phyloP scores from a whole-genome alignment of 495 filamentous ascomycete genomes.

The Penicillium tannophilum region DNA sequence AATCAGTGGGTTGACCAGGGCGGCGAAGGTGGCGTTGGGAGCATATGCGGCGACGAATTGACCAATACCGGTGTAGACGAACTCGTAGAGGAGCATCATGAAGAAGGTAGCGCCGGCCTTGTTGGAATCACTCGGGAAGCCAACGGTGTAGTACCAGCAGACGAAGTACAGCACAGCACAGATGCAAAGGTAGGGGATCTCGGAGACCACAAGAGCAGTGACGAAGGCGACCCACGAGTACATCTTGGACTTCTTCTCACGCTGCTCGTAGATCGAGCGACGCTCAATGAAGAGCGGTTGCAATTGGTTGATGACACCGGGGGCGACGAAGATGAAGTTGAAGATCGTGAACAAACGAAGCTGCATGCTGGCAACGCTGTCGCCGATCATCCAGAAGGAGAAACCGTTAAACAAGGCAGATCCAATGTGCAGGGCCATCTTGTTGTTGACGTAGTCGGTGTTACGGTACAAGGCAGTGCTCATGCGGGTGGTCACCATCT shows the following conservation, averaged over 20 bases:
- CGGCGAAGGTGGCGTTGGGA: conserved; percentile 56
- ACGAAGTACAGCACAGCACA: conserved; percentile 52
- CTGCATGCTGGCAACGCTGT: conserved; percentile 34
- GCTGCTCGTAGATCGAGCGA: conserved; percentile 53
- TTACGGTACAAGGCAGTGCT: conserved; percentile 62
- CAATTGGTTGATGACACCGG: conserved; percentile 52
- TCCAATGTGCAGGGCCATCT: conserved; percentile 47
- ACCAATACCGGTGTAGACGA: conserved; percentile 60
- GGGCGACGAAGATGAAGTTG: conserved; percentile 53
- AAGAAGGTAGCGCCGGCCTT: conserved; percentile 59
- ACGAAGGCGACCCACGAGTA: conserved; percentile 61
- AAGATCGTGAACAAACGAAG: conserved; percentile 50
- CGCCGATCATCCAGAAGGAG: conserved; percentile 42
- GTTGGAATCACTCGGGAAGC: conserved; percentile 36
- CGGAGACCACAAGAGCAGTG: conserved; percentile 50
- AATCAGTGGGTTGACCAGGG: conserved; percentile 58
- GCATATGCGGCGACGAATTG: conserved; percentile 63
- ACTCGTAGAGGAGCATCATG: conserved; percentile 56
- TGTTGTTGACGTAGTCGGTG: conserved; percentile 66
- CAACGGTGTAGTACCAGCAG: conserved; percentile 55
- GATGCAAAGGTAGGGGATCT: conserved; percentile 55
- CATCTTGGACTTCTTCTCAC: conserved; percentile 55
- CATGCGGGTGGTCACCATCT: conserved; percentile 58
- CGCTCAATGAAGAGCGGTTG: conserved; percentile 57
- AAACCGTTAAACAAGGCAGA: conserved; percentile 46